Evolutionary conservation across 2,329 filamentous ascomycete genomes (phyloP), one percentile per base, ranked within the genome.

Genomic region (Elsinoe australis): DNA sequence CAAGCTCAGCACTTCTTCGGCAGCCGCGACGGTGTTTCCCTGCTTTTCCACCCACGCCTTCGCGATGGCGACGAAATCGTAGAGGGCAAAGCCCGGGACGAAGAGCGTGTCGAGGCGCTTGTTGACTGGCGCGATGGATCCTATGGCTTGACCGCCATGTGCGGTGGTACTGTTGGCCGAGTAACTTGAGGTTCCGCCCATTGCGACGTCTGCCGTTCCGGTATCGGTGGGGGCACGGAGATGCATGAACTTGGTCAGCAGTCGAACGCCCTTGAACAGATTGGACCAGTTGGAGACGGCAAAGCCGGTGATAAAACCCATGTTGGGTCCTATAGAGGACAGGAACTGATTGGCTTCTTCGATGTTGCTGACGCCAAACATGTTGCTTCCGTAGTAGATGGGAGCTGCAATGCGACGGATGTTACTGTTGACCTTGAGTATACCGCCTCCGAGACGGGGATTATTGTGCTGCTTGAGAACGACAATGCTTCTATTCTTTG

Each of bases 91-190:
- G 35, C 9, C 18, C 3, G 26, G 2, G 26, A 15, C 29, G 12
- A 12, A 44, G 39, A 44, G 18, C 24, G 7, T 31, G n/a, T 44
- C 24, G 10, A 44, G 9, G n/a, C n/a, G n/a, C 22, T 44, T 44
- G 26, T 26, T 19, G 21, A 41, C 21, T 14, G 5, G 18, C 5
- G 7, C 17, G 36, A 14, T 12, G 36, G 22, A 21, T 12, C 17
- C 14, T 26, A 6, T 12, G 21, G 19, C n/a, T n/a, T n/a, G n/a
- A n/a, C n/a, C n/a, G n/a, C n/a, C n/a, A n/a, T n/a, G n/a, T n/a
- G n/a, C n/a, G n/a, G n/a, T n/a, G n/a, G n/a, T n/a, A n/a, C n/a
- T n/a, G n/a, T n/a, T n/a, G n/a, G n/a, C n/a, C n/a, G n/a, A n/a
- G n/a, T n/a, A n/a, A n/a, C n/a, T n/a, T n/a, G n/a, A n/a, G n/a